Conservation (phyloP, 495 filamentous ascomycete genomes). For the Aspergillus mulundensis region DNA sequence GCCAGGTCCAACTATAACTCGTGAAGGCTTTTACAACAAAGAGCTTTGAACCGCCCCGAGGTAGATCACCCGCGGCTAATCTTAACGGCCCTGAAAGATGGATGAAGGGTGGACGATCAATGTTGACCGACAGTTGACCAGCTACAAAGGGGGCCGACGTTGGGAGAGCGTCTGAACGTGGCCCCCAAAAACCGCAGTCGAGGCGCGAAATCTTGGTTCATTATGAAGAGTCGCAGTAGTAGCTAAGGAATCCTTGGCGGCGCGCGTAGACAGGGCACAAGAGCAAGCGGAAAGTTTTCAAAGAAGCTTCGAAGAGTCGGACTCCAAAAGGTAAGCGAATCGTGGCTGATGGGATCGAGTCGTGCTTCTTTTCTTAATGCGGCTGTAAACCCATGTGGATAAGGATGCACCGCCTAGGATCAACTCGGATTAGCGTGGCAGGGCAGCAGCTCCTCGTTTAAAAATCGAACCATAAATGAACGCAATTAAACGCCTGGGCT, state of each 20-base stretch:
- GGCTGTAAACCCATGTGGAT: slow-evolving; percentile 22
- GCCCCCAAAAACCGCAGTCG: slow-evolving; percentile 14
- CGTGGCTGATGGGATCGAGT: slow-evolving; percentile 10
- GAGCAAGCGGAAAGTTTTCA: slow-evolving; percentile 7
- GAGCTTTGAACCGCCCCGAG: slow-evolving; percentile 5
- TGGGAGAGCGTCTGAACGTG: background rate
- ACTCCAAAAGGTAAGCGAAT: slow-evolving; percentile 2
- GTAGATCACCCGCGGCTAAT: slow-evolving; percentile 7
- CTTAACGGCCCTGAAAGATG: slow-evolving; percentile 9
- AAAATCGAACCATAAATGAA: slow-evolving; percentile 9
- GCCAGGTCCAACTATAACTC: background rate
- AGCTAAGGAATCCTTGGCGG: slow-evolving; percentile 9
- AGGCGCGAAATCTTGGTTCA: slow-evolving; percentile 4
- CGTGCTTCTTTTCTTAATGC: slow-evolving; percentile 15
- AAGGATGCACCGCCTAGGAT: slow-evolving; percentile 11
- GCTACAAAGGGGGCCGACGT: slow-evolving; percentile 3
- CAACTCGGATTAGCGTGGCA: slow-evolving; percentile 10
- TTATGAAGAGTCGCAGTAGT: slow-evolving; percentile 1
- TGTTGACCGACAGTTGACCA: slow-evolving; percentile 8
- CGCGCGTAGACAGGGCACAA: slow-evolving; percentile 7
- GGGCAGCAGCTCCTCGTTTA: background rate
- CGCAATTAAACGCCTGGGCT: slow-evolving; percentile 10
- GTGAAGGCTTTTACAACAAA: slow-evolving; percentile 7
- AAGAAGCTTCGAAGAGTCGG: slow-evolving; percentile 11
- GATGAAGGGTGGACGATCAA: background rate